Conservation (phyloP, 306 rosid genomes). For the Glycine tomentella region DNA sequence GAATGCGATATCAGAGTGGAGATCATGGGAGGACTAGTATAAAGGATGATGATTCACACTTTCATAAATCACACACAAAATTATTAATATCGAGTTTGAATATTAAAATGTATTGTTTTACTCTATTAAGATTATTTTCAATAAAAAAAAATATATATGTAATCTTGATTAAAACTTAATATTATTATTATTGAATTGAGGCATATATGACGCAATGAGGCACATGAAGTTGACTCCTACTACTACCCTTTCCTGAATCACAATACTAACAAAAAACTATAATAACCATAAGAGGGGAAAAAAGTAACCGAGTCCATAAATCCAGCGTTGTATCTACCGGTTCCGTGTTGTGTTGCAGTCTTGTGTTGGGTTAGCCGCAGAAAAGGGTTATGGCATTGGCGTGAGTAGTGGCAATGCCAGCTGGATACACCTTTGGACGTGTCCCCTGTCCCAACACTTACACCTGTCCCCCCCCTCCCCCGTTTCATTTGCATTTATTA, state of each 20-base stretch:
- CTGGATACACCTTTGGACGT: slow-evolving; percentile 60
- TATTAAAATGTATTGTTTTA: too few species aligned
- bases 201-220: too few species aligned
- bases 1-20: not conserved
- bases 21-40: too few species aligned
- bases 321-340: not conserved
- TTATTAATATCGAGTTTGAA: slow-evolving; percentile 7
- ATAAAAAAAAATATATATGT: too few species aligned
- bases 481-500: slow-evolving; percentile 46
- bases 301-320: slow-evolving; percentile 23
- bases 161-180: too few species aligned
- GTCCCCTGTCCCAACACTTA: slow-evolving; percentile 53
- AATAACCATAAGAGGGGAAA: too few species aligned
- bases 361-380: not conserved
- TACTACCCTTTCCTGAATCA: too few species aligned
- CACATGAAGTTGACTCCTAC: too few species aligned
- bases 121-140: too few species aligned
- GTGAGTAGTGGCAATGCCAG: slow-evolving; percentile 54
- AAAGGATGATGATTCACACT: too few species aligned
- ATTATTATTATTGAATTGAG: too few species aligned
- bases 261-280: too few species aligned
- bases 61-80: not conserved
- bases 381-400: not conserved
- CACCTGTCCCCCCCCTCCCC: slow-evolving; percentile 47
- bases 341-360: slow-evolving; percentile 20